A percentile compares a stretch with the other conserved stretches of the same genome.
These are phyloP conservation scores for Phytophthora citricola DNA, from an alignment of 352 stramenopile species.

Conservation along the genomic window DNA sequence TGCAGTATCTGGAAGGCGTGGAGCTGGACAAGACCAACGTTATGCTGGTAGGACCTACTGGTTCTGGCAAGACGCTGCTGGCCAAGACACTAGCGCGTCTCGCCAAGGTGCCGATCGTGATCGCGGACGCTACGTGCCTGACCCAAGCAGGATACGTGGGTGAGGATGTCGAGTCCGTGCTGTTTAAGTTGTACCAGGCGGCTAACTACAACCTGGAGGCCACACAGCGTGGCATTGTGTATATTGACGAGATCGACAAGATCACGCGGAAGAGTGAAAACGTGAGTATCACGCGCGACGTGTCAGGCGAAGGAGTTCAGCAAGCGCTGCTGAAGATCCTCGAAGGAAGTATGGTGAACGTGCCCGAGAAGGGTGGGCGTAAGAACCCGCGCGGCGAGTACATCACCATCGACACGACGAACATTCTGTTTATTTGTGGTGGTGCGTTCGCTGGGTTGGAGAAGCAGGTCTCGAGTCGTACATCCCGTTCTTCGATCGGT, in stretches of 20 bases:
- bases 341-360: constrained; percentile 97
- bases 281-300: constrained; percentile 96
- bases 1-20: constrained; percentile 83
- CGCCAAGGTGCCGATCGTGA: constrained; percentile 97
- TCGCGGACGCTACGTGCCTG: constrained; percentile 97
- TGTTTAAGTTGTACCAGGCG: constrained; percentile 98
- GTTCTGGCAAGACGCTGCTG: constrained; percentile 97
- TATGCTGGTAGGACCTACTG: constrained; percentile 95
- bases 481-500: constrained; percentile 95
- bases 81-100: constrained; percentile 96
- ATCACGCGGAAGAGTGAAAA: constrained; percentile 92
- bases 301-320: constrained; percentile 98
- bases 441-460: constrained; percentile 97
- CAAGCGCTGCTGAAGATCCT: constrained; percentile 99
- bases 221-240: constrained; percentile 97
- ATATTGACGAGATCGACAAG: constrained; percentile 99
- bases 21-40: constrained; percentile 99
- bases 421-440: constrained; percentile 99
- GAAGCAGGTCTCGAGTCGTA: constrained; percentile 94
- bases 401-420: constrained; percentile 98
- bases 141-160: constrained; percentile 99
- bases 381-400: constrained; percentile 98
- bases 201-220: constrained; percentile 96
- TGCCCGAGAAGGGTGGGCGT: constrained; percentile 96
- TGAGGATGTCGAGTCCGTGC: constrained; percentile 98